phyloP scores from a whole-genome alignment of 352 stramenopile genomes.

The Thraustochytrium striatum region DNA sequence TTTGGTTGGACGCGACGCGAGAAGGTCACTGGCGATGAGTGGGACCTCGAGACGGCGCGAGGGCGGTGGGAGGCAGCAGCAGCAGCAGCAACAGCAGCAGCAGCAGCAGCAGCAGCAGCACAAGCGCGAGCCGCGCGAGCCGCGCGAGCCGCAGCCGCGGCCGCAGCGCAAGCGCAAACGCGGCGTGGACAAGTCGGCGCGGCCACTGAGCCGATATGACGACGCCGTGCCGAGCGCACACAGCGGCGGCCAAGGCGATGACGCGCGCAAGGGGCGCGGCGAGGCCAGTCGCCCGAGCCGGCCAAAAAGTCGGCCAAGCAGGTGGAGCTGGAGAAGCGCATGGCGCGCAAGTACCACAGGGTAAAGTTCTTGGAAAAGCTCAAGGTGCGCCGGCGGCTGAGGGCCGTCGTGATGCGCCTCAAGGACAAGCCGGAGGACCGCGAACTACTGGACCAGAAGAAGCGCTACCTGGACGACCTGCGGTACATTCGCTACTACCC shows the following conservation, averaged over 20 bases:
- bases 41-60: too few species aligned
- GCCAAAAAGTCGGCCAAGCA: conserved; percentile 4
- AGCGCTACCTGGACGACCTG: conserved; percentile 9
- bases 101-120: too few species aligned
- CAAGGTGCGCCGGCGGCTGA: conserved; percentile 29
- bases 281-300: not conserved
- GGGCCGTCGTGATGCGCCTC: not conserved
- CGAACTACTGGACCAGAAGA: conserved; percentile 14
- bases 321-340: not conserved
- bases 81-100: too few species aligned
- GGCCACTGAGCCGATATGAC: not conserved
- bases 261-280: not conserved
- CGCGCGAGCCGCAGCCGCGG: not conserved
- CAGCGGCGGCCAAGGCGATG: not conserved
- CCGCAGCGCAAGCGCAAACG: not conserved
- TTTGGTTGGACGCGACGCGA: too few species aligned
- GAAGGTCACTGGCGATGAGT: too few species aligned
- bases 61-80: too few species aligned
- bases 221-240: not conserved
- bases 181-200: not conserved
- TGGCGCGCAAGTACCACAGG: conserved; percentile 29
- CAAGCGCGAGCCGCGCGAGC: too few species aligned
- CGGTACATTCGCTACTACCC: conserved; percentile 27
- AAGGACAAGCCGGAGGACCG: conserved; percentile 6
- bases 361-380: conserved; percentile 22